Conservation (phyloP, 306 rosid genomes). For the Begonia loranthoides region DNA sequence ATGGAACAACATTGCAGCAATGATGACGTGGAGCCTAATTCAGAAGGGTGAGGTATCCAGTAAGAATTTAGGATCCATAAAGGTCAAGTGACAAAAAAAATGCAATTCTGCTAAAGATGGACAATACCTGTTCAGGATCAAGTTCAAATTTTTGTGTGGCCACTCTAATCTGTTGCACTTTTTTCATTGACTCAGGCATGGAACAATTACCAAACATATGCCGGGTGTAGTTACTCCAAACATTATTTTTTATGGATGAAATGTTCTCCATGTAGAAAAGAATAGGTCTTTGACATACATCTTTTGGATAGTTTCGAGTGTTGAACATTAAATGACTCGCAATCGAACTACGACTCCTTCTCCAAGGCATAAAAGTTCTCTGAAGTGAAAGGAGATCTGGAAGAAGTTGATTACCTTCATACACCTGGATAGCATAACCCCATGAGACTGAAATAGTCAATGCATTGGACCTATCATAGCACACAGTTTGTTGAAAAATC, state of each 20-base stretch:
- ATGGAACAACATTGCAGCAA: conserved; percentile 51
- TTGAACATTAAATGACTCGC: no score
- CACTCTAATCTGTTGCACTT: not conserved
- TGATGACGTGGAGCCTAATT: conserved; percentile 81
- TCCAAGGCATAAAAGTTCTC: conserved; percentile 68
- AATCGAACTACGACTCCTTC: no score
- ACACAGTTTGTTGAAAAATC: conserved; percentile 59
- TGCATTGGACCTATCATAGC: conserved; percentile 64
- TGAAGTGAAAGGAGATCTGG: conserved; percentile 42
- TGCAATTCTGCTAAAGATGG: not conserved
- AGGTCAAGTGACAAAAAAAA: not conserved
- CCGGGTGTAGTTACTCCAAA: conserved; percentile 36
- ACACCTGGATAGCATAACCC: conserved; percentile 85
- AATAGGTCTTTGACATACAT: conserved; percentile 47
- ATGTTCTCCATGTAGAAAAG: conserved; percentile 44
- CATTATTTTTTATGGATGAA: conserved; percentile 19
- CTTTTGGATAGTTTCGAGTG: conserved; percentile 1
- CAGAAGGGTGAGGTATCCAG: no score
- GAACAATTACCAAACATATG: conserved; percentile 41
- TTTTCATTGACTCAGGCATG: conserved; percentile 3
- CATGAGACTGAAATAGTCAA: conserved; percentile 86
- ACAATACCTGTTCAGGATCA: no score
- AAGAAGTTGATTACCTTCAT: conserved; percentile 26
- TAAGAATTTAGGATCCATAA: no score
- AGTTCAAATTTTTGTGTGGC: not conserved